A percentile compares a stretch with the other conserved stretches of the same genome.
Conservation (phyloP, 306 rosid species). For the Vigna trinervia region DNA sequence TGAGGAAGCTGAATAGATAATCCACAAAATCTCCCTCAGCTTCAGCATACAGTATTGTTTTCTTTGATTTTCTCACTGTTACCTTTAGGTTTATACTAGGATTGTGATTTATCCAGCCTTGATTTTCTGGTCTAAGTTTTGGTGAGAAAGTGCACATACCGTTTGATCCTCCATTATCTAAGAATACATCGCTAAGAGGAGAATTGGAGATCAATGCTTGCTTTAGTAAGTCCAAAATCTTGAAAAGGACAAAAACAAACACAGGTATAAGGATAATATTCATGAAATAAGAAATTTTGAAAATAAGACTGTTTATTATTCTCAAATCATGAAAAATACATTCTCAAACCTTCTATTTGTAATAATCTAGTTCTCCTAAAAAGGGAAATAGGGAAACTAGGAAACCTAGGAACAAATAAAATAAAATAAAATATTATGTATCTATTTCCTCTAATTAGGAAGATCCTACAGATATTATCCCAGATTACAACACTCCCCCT, state of each 20-base stretch:
- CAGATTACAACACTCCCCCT: too few relatives aligned
- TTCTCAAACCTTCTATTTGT: too few relatives aligned
- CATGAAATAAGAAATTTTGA: background rate
- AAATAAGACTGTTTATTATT: too few relatives aligned
- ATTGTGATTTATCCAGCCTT: background rate
- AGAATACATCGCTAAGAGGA: conserved; percentile 44
- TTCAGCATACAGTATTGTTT: conserved; percentile 42
- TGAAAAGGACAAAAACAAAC: background rate
- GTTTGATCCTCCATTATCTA: conserved; percentile 22
- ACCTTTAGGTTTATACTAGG: conserved; percentile 1
- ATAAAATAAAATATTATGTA: too few relatives aligned
- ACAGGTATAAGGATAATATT: background rate
- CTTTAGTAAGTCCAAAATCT: conserved; percentile 38
- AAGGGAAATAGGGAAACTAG: too few relatives aligned
- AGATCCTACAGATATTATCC: too few relatives aligned
- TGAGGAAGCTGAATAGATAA: conserved; percentile 45
- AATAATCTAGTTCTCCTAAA: too few relatives aligned
- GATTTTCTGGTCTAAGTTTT: conserved; percentile 2
- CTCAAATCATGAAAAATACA: too few relatives aligned
- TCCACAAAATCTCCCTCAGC: conserved; percentile 47
- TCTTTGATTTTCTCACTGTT: conserved; percentile 40
- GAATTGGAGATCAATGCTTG: conserved; percentile 42
- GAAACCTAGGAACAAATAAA: too few relatives aligned
- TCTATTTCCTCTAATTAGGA: too few relatives aligned
- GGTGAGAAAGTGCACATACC: conserved; percentile 27